Conservation (phyloP, 148 eudicot genomes). For the Dysphania ambrosioides region DNA sequence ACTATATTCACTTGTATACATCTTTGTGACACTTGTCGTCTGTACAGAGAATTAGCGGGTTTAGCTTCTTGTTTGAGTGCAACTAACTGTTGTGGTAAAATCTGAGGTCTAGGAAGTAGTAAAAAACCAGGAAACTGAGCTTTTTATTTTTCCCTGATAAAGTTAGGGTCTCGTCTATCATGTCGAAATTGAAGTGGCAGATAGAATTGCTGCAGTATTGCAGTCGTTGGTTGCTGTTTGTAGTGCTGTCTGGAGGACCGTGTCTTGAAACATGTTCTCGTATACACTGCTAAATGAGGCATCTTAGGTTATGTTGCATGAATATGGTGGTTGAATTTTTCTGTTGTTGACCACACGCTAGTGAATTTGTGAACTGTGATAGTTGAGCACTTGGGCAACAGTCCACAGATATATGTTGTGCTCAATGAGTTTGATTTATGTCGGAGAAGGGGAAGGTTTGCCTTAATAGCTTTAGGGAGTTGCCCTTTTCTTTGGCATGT, state of each 20-base stretch:
- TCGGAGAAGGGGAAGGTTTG: too few relatives aligned
- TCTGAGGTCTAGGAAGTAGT: constrained; percentile 19
- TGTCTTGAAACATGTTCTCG: neutral
- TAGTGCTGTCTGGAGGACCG: neutral
- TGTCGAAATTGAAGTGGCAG: neutral
- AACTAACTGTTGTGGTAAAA: constrained; percentile 16
- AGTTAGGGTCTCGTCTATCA: neutral
- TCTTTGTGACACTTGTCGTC: constrained; percentile 1
- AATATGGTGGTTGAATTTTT: neutral
- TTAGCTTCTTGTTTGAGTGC: constrained; percentile 1
- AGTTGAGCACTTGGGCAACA: too few relatives aligned
- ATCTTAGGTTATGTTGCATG: neutral
- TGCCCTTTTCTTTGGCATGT: too few relatives aligned
- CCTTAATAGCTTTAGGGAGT: too few relatives aligned
- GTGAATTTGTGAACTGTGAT: too few relatives aligned
- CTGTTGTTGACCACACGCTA: too few relatives aligned
- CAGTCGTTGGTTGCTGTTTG: neutral
- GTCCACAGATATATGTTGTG: too few relatives aligned
- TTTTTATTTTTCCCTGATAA: neutral
- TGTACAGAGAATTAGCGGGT: constrained; percentile 22
- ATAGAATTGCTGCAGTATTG: neutral
- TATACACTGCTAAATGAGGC: neutral
- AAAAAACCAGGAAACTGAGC: neutral
- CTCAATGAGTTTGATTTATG: too few relatives aligned
- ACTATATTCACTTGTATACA: constrained; percentile 9